Base-by-base conservation (phyloP, 441 rosid genomes). In the Sinapis alba region DNA sequence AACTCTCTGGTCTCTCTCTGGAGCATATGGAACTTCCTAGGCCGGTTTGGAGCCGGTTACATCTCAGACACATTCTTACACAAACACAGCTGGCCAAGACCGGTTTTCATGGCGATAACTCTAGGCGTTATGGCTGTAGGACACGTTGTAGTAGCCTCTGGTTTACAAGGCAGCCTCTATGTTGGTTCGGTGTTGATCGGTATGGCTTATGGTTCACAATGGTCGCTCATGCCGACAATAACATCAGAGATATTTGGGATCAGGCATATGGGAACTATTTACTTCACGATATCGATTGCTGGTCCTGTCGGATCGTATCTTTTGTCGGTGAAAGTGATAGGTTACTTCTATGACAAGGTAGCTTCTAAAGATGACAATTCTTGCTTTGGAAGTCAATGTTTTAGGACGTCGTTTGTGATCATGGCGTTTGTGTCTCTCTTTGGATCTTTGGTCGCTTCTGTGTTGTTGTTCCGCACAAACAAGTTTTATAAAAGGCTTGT, bases 21-120 rank as follows among this genome's bases (percentile, higher is more conserved):
- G 90, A 85, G 93, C 80, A 85, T 88, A 64, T 88, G 90, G 90
- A 88, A 86, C 72, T 88, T 88, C 68, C 75, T 86, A 10, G 85
- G 89, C 28, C 84, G 89, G 68, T 85, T 88, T 11, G 93, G 93
- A 13, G 90, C 88, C 1, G 90, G 90, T 23, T 85, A 83, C 60
- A 68, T 83, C 43, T 88, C 93, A 2, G 93, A 88, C 67, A 56
- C 77, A 62, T 79, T 83, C 61, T 75, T 88, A n/a, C 86, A 77
- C 51, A 63, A 71, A 76, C 57, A 59, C 67, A 84, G 82, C 68
- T 87, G 83, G 83, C 86, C 83, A 15, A 81, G 90, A 76, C 90
- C 93, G 20, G 57, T 85, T 26, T 85, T 88, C 80, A 85, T 88
- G 85, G 88, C 81, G 51, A 71, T 86, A 32, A 84, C 90, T 65